Conservation (phyloP, 805 yeast genomes). For the Wickerhamomyces sydowiorum region DNA sequence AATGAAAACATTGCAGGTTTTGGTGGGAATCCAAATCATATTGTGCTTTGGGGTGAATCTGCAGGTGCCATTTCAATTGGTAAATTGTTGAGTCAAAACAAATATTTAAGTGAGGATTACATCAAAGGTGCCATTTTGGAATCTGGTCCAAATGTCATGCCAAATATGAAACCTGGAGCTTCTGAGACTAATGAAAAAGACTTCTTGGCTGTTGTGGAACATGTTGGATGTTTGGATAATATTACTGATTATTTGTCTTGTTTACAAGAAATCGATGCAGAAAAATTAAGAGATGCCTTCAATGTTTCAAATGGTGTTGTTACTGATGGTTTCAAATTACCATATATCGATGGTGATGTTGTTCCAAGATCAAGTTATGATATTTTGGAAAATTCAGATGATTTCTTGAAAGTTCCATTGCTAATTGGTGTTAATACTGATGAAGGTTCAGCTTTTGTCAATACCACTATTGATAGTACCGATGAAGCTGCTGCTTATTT, state of each 20-base stretch:
- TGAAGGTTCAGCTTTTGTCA: conserved; percentile 11
- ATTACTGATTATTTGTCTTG: conserved; percentile 6
- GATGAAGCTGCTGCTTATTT: background rate
- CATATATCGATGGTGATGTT: conserved; percentile 14
- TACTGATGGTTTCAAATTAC: background rate
- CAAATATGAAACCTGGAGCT: conserved; percentile 11
- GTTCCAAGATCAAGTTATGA: conserved; percentile 10
- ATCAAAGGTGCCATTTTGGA: conserved; percentile 16
- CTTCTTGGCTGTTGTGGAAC: conserved; percentile 1
- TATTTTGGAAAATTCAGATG: conserved; percentile 5
- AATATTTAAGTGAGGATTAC: conserved; percentile 3
- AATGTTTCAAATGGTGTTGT: conserved; percentile 11
- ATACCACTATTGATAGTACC: conserved; percentile 1
- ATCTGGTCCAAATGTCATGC: conserved; percentile 7
- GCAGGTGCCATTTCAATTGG: conserved; percentile 28
- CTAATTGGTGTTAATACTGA: conserved; percentile 20
- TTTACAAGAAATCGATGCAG: conserved; percentile 8
- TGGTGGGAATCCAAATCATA: conserved; percentile 30
- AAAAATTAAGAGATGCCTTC: conserved; percentile 3
- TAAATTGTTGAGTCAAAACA: conserved; percentile 5
- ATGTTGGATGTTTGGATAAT: conserved; percentile 2
- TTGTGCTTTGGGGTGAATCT: conserved; percentile 32
- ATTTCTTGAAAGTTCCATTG: conserved; percentile 14
- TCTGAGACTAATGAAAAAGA: conserved; percentile 7
- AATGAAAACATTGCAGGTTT: conserved; percentile 26